A percentile compares a stretch with the other conserved stretches of the same genome.
These are phyloP conservation scores for Mimosa pudica DNA, from an alignment of 306 rosid genomes.

Conservation along the genomic window DNA sequence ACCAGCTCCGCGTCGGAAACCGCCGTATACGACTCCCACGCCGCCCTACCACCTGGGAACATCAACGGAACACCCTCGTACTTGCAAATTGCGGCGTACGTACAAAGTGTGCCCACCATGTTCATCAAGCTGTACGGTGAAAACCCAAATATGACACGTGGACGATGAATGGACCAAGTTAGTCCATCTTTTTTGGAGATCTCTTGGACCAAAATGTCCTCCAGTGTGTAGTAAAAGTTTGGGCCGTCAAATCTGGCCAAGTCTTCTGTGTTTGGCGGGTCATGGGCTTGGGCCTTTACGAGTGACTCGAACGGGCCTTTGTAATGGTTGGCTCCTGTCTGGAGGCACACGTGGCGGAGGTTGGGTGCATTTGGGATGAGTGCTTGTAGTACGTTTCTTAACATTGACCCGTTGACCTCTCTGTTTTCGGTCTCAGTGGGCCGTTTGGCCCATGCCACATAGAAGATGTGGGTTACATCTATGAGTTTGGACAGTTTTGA, in stretches of 20 bases:
- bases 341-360: conserved; percentile 65
- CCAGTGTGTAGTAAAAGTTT: conserved; percentile 61
- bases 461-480: conserved; percentile 71
- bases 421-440: conserved; percentile 57
- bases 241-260: conserved; percentile 49
- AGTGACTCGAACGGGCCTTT: conserved; percentile 46
- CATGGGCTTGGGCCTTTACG: conserved; percentile 44
- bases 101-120: conserved; percentile 55
- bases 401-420: conserved; percentile 58
- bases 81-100: conserved; percentile 73
- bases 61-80: conserved; percentile 52
- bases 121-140: conserved; percentile 76
- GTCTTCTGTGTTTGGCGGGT: conserved; percentile 69
- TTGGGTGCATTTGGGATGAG: conserved; percentile 60
- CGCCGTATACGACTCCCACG: conserved; percentile 50
- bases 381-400: conserved; percentile 47
- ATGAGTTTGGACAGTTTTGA: conserved; percentile 54
- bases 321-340: conserved; percentile 67
- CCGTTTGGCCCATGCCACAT: conserved; percentile 57
- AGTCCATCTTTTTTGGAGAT: conserved; percentile 40
- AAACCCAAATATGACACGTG: conserved; percentile 58
- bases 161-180: conserved; percentile 67
- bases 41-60: conserved; percentile 51
- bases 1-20: conserved; percentile 64
- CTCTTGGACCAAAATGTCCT: conserved; percentile 55